Evolutionary conservation across 2,329 filamentous ascomycete genomes (phyloP).

Genomic region (Fusarium sp.): DNA sequence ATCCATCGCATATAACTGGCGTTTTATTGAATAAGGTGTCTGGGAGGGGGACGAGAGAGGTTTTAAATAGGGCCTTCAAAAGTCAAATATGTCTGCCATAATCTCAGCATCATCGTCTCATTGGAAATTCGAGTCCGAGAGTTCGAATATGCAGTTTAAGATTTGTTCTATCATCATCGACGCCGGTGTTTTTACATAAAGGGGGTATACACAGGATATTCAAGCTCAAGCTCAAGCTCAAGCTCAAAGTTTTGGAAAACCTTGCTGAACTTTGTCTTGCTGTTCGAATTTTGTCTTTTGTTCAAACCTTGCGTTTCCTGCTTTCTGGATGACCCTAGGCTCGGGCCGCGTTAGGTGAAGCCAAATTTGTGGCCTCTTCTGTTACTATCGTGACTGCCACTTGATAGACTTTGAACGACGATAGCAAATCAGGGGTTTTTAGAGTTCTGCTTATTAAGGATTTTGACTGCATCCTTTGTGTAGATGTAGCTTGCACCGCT

Average conservation of each 20-base stretch:
- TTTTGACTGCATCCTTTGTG: slow-evolving; percentile 91
- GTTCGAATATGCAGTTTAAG: neutral
- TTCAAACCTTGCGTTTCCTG: neutral
- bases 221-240: slow-evolving; percentile 9
- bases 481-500: slow-evolving; percentile 93
- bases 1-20: slow-evolving; percentile 13
- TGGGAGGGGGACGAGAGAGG: neutral
- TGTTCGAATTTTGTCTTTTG: neutral
- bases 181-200: neutral
- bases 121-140: neutral
- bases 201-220: slow-evolving; percentile 20
- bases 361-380: neutral
- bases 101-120: neutral
- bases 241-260: slow-evolving; percentile 24
- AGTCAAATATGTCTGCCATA: slow-evolving; percentile 6
- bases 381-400: slow-evolving; percentile 3
- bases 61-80: slow-evolving; percentile 3
- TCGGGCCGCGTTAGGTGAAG: slow-evolving; percentile 6
- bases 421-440: slow-evolving; percentile 32
- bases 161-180: slow-evolving; percentile 15
- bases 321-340: neutral
- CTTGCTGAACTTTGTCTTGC: neutral
- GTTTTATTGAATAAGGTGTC: slow-evolving; percentile 1
- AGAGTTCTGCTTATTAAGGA: slow-evolving; percentile 63
- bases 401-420: neutral